phyloP scores from a whole-genome alignment of 257 asterid species.

The Ajuga chamaepitys region DNA sequence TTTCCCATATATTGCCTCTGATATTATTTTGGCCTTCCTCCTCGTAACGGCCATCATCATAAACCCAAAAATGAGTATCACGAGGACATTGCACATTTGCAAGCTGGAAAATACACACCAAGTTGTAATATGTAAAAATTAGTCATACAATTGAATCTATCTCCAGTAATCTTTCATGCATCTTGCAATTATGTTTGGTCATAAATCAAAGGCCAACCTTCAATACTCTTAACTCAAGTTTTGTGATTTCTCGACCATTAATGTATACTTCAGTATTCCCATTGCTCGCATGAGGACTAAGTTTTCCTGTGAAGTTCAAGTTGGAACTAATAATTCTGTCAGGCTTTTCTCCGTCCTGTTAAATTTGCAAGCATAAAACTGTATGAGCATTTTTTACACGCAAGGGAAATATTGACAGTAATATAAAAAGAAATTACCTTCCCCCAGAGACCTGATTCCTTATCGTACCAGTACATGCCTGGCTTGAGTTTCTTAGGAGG shows the following conservation, averaged over 20 bases:
- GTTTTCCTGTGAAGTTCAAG: conserved; percentile 71
- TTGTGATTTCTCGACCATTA: conserved; percentile 84
- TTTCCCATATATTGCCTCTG: conserved; percentile 90
- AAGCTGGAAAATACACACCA: conserved; percentile 36
- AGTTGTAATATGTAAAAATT: conserved; percentile 4
- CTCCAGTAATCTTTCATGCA: not conserved
- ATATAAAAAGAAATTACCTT: conserved; percentile 36
- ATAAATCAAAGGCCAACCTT: conserved; percentile 36
- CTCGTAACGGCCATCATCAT: conserved; percentile 91
- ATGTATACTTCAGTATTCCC: conserved; percentile 79
- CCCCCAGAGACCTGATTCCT: conserved; percentile 90
- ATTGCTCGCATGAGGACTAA: conserved; percentile 71
- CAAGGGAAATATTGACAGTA: not conserved
- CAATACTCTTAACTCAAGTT: conserved; percentile 60
- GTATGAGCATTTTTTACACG: conserved; percentile 20
- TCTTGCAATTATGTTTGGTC: not conserved
- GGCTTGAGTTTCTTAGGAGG: conserved; percentile 83
- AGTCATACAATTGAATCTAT: not conserved
- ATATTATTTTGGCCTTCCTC: conserved; percentile 94
- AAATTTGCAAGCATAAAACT: conserved; percentile 14
- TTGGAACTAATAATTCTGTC: conserved; percentile 66
- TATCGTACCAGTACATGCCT: conserved; percentile 82
- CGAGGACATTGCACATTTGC: conserved; percentile 92
- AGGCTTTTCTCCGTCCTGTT: conserved; percentile 83
- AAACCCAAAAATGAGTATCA: conserved; percentile 94